phyloP scores from a whole-genome alignment of 345 rosid genomes.

The Passiflora organensis region DNA sequence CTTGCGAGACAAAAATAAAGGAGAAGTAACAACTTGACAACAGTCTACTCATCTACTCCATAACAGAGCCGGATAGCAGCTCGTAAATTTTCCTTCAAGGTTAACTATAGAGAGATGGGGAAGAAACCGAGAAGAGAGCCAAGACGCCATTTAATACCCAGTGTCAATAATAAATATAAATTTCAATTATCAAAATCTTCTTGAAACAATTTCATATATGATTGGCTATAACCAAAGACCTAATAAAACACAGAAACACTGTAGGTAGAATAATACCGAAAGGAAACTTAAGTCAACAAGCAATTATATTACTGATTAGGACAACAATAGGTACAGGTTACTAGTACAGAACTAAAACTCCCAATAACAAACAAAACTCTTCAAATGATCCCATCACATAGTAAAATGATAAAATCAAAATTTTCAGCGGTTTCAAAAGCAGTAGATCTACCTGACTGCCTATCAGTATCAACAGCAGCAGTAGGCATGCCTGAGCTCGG shows the following conservation, averaged over 20 bases:
- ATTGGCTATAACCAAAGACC: neutral
- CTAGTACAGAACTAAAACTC: neutral
- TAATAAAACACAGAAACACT: neutral
- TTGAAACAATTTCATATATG: too few species aligned
- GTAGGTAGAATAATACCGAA: neutral
- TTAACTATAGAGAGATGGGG: neutral
- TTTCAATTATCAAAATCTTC: too few species aligned
- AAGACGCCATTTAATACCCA: neutral
- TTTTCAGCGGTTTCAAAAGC: neutral
- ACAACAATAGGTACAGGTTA: neutral
- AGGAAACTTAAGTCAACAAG: neutral
- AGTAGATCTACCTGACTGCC: constrained; percentile 48
- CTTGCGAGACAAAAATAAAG: neutral
- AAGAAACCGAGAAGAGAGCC: too few species aligned
- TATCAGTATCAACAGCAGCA: constrained; percentile 47
- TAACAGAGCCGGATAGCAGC: neutral
- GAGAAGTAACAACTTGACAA: neutral
- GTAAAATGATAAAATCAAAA: neutral
- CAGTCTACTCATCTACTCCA: neutral
- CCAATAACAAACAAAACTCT: neutral
- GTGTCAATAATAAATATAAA: neutral
- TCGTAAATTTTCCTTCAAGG: too few species aligned
- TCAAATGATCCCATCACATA: too few species aligned
- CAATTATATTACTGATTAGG: too few species aligned
- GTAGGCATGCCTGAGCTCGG: constrained; percentile 71